These are phyloP conservation scores for Ascochyta pisi DNA, from an alignment of 2,329 filamentous ascomycete genomes.

Conservation along the genomic window DNA sequence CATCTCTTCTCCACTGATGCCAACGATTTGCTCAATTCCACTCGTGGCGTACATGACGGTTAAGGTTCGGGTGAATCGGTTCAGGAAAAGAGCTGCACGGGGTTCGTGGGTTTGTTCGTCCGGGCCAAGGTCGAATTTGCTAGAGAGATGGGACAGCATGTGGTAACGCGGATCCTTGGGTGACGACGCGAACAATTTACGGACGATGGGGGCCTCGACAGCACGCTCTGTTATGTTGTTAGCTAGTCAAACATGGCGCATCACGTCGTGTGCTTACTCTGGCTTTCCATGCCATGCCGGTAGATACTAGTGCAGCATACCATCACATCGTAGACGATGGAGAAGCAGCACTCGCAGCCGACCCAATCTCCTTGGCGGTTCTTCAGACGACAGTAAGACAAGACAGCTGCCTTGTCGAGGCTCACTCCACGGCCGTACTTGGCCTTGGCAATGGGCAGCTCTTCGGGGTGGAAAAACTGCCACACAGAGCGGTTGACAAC, in stretches of 20 bases:
- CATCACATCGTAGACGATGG: slow-evolving; percentile 85
- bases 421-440: slow-evolving; percentile 76
- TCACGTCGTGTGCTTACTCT: slow-evolving; percentile 66
- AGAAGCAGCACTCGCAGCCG: slow-evolving; percentile 87
- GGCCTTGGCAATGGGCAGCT: slow-evolving; percentile 75
- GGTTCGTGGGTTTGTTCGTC: slow-evolving; percentile 71
- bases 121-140: slow-evolving; percentile 72
- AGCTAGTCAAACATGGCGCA: slow-evolving; percentile 5
- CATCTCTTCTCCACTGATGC: slow-evolving; percentile 72
- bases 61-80: slow-evolving; percentile 82
- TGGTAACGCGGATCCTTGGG: slow-evolving; percentile 85
- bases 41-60: slow-evolving; percentile 88
- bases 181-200: slow-evolving; percentile 80
- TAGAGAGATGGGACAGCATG: slow-evolving; percentile 84
- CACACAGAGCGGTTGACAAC: slow-evolving; percentile 79
- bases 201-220: slow-evolving; percentile 77
- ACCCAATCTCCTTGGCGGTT: slow-evolving; percentile 75
- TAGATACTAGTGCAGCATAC: slow-evolving; percentile 86
- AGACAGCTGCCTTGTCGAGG: slow-evolving; percentile 83
- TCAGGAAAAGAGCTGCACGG: slow-evolving; percentile 82
- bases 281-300: slow-evolving; percentile 69
- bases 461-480: slow-evolving; percentile 85
- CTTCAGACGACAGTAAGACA: slow-evolving; percentile 78
- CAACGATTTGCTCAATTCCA: slow-evolving; percentile 76
- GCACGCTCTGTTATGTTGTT: slow-evolving; percentile 69